Conservation (phyloP, 108 stramenopile genomes). For the Nannochloropsis salina region DNA sequence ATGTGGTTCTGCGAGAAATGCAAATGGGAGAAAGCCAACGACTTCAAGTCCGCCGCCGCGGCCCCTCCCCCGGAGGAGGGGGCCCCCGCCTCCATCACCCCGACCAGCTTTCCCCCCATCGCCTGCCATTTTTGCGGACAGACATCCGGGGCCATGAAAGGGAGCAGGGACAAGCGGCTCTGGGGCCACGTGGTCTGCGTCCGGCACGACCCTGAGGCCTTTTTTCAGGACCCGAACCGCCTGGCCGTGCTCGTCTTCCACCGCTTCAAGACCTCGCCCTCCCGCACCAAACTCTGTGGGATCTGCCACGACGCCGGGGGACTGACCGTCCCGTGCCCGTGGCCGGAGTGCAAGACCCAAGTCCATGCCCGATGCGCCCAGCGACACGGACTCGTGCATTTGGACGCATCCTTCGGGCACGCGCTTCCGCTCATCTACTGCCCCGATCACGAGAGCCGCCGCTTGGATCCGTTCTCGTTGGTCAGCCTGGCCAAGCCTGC, state of each 20-base stretch:
- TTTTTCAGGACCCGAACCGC: not conserved
- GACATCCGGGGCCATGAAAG: not conserved
- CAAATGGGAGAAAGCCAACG: not conserved
- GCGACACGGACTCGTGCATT: not conserved
- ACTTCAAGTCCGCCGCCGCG: not conserved
- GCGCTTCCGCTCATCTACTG: not conserved
- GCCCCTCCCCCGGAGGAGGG: not conserved
- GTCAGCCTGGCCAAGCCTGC: not conserved
- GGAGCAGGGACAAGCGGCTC: not conserved
- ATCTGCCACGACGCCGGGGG: not conserved
- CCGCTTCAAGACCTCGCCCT: not conserved
- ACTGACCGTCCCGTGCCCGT: not conserved
- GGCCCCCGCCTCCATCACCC: not conserved
- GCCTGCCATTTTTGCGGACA: not conserved
- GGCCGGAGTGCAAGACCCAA: not conserved
- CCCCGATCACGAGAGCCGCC: not conserved
- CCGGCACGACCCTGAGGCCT: not conserved
- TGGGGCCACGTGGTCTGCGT: not conserved
- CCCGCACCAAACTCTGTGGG: not conserved
- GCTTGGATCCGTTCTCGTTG: not conserved
- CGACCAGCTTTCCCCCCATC: not conserved
- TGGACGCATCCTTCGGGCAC: not conserved
- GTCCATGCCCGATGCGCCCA: not conserved
- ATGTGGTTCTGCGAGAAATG: constrained; percentile 9
- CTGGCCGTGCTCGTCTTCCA: not conserved